Percentiles rank a stretch among this genome's conserved stretches.
Evolutionary conservation across 441 rosid species (phyloP).

Genomic region (Adansonia gregorii): DNA sequence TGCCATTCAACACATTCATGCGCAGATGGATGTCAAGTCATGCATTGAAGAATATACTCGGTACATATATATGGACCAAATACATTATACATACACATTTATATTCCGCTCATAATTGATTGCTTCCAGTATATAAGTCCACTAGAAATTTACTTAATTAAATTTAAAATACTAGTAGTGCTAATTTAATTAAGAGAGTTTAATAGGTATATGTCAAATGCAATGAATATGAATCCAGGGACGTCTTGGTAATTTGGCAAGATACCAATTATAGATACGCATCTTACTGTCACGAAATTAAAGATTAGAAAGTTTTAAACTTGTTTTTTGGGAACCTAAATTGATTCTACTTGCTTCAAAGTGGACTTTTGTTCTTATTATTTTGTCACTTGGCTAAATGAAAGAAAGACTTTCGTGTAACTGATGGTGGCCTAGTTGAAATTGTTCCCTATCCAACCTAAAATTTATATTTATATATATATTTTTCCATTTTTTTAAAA

Average conservation of each 20-base stretch:
- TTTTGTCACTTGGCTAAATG: slow-evolving; percentile 28
- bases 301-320: slow-evolving; percentile 21
- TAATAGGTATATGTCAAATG: not conserved
- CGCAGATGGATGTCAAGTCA: slow-evolving; percentile 19
- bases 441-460: slow-evolving; percentile 22
- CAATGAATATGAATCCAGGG: slow-evolving; percentile 13
- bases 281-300: not conserved
- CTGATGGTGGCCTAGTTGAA: slow-evolving; percentile 29
- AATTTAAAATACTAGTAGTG: not conserved
- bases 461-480: too few relatives aligned
- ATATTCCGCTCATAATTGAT: too few relatives aligned
- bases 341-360: slow-evolving; percentile 39
- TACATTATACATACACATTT: too few relatives aligned
- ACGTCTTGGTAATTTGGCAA: slow-evolving; percentile 3
- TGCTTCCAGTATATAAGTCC: not conserved
- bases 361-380: slow-evolving; percentile 36
- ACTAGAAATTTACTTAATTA: too few relatives aligned
- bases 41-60: not conserved
- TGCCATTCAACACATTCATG: slow-evolving; percentile 6
- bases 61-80: not conserved
- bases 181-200: not conserved
- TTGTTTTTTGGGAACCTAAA: slow-evolving; percentile 41
- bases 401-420: slow-evolving; percentile 25
- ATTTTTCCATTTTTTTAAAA: too few relatives aligned
- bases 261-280: not conserved